Evolutionary conservation across 805 yeast species (phyloP).

Genomic region (Suhomyces vadensis): DNA sequence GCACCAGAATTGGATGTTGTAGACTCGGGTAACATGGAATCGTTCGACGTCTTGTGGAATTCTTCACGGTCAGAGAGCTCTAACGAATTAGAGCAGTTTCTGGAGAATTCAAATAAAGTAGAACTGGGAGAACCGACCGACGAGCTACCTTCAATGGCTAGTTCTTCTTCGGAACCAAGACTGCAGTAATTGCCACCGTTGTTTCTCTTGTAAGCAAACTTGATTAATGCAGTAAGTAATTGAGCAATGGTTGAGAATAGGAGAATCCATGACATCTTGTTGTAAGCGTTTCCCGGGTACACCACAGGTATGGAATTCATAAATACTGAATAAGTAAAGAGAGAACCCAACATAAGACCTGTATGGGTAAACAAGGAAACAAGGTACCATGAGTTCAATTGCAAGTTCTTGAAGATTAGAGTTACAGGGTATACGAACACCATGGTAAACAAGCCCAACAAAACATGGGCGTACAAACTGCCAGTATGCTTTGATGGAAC

Average conservation of each 20-base stretch:
- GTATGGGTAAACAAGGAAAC: conserved; percentile 42
- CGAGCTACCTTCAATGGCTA: conserved; percentile 13
- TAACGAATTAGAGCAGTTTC: conserved; percentile 16
- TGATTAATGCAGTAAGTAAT: conserved; percentile 52
- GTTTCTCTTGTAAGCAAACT: conserved; percentile 42
- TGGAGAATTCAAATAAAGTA: conserved; percentile 8
- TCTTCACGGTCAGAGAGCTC: conserved; percentile 25
- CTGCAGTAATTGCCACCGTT: not conserved
- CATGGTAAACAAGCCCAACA: conserved; percentile 44
- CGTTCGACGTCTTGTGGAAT: conserved; percentile 24
- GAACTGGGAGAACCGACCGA: conserved; percentile 14
- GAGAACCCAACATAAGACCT: conserved; percentile 46
- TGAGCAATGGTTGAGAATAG: conserved; percentile 56
- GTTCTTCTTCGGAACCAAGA: conserved; percentile 14
- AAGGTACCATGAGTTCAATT: conserved; percentile 37
- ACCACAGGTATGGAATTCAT: conserved; percentile 58
- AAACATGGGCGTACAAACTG: conserved; percentile 57
- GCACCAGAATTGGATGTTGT: not conserved
- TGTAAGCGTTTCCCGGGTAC: conserved; percentile 77
- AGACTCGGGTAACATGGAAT: conserved; percentile 15
- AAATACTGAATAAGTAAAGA: conserved; percentile 57
- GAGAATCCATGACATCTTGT: conserved; percentile 62
- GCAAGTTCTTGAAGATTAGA: conserved; percentile 61
- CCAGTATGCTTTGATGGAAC: conserved; percentile 49
- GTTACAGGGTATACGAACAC: conserved; percentile 66